Evolutionary conservation across 164 flowering plant species (phyloP).

Genomic region (Aristolochia californica): DNA sequence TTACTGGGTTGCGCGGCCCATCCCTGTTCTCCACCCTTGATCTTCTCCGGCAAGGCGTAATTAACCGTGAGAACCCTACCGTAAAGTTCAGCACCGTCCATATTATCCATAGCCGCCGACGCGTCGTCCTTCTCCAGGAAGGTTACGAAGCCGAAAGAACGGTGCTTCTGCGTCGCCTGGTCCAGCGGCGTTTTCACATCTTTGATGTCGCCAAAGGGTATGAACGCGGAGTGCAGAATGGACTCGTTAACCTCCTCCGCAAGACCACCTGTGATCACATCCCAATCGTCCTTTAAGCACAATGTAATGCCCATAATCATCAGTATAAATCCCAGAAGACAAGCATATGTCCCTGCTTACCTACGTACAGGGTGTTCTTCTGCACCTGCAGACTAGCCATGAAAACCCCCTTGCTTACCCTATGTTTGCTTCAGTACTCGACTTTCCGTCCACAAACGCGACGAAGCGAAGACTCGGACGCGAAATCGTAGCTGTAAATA

Average conservation of each 20-base stretch:
- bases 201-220: conserved; percentile 94
- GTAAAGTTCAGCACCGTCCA: conserved; percentile 90
- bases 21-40: conserved; percentile 98
- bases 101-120: conserved; percentile 88
- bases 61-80: conserved; percentile 94
- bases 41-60: conserved; percentile 85
- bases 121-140: conserved; percentile 91
- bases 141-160: conserved; percentile 94
- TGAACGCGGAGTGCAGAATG: conserved; percentile 79
- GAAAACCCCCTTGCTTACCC: not conserved
- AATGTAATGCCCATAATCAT: no score
- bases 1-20: conserved; percentile 99
- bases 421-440: no score
- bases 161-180: conserved; percentile 92
- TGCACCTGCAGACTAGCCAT: conserved; percentile 22
- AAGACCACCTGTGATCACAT: conserved; percentile 65
- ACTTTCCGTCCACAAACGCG: no score
- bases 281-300: no score
- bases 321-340: no score
- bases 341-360: conserved; percentile 16
- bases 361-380: conserved; percentile 68
- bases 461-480: no score
- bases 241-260: conserved; percentile 96
- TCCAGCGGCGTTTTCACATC: conserved; percentile 95
- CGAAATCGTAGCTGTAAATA: no score